A percentile compares a stretch with the other conserved stretches of the same genome.
Conservation (phyloP, 805 yeast species). For the Candida xiaguanensis region DNA sequence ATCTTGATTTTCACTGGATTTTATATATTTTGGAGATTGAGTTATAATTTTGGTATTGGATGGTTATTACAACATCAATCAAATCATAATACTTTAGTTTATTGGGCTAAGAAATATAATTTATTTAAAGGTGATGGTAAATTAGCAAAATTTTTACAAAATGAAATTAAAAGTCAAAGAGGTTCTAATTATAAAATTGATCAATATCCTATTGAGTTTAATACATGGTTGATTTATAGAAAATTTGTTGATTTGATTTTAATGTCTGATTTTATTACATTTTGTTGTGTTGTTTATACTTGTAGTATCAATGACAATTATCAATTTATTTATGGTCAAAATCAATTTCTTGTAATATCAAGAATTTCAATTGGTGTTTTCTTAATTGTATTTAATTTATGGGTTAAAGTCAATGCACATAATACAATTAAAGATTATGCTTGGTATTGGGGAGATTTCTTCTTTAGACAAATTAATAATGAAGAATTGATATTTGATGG, state of each 20-base stretch:
- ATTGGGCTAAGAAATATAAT: slow-evolving; percentile 41
- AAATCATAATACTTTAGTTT: slow-evolving; percentile 49
- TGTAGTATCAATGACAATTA: slow-evolving; percentile 36
- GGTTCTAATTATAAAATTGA: slow-evolving; percentile 27
- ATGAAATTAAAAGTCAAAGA: slow-evolving; percentile 38
- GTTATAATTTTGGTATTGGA: slow-evolving; percentile 82
- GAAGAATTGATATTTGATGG: slow-evolving; percentile 80
- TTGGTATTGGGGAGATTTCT: slow-evolving; percentile 95
- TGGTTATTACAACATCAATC: slow-evolving; percentile 63
- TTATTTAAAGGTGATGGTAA: slow-evolving; percentile 23
- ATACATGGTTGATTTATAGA: slow-evolving; percentile 78
- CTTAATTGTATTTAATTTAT: slow-evolving; percentile 67
- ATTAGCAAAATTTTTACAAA: slow-evolving; percentile 35
- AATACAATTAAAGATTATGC: slow-evolving; percentile 86
- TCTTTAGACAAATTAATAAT: slow-evolving; percentile 63
- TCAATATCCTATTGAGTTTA: slow-evolving; percentile 63
- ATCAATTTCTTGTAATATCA: slow-evolving; percentile 39
- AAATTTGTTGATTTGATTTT: slow-evolving; percentile 76
- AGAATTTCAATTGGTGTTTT: slow-evolving; percentile 57
- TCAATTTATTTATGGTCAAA: slow-evolving; percentile 39
- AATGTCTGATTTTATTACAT: slow-evolving; percentile 81
- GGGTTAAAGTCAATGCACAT: slow-evolving; percentile 88
- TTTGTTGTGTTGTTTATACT: slow-evolving; percentile 59
- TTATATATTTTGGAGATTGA: slow-evolving; percentile 70
- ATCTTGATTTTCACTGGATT: slow-evolving; percentile 45